A percentile compares a stretch with the other conserved stretches of the same genome.
These are phyloP conservation scores for Aspergillus saccharolyticus DNA, from an alignment of 495 filamentous ascomycete species.

Conservation along the genomic window DNA sequence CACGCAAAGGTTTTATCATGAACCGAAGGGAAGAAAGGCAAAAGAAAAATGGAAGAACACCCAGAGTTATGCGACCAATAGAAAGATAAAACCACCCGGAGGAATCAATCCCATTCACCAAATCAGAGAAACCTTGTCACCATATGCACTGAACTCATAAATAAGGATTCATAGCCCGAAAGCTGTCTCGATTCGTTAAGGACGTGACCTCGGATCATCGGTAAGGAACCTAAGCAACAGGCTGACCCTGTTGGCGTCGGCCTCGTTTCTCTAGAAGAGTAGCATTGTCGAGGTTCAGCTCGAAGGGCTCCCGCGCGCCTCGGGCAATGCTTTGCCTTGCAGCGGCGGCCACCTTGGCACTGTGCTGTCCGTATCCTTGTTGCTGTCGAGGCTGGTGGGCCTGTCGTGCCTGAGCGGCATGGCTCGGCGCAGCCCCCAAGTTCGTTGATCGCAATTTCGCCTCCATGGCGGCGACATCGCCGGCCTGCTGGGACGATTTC, in stretches of 20 bases:
- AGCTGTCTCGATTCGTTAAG: constrained; percentile 6
- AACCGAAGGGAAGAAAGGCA: not conserved
- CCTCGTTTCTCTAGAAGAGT: constrained; percentile 78
- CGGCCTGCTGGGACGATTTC: constrained; percentile 51
- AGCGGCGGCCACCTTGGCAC: constrained; percentile 67
- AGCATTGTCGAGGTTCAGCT: constrained; percentile 83
- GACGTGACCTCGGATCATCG: constrained; percentile 2
- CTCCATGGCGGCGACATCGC: constrained; percentile 73
- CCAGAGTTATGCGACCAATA: constrained; percentile 5
- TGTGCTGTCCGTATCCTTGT: constrained; percentile 78
- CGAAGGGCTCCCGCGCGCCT: constrained; percentile 67
- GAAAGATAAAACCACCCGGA: not conserved
- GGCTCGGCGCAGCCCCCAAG: constrained; percentile 45
- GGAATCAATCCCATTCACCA: not conserved
- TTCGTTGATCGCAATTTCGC: constrained; percentile 79
- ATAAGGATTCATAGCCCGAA: constrained; percentile 9
- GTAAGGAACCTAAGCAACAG: constrained; percentile 22
- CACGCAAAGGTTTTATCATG: not conserved
- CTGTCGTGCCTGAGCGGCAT: constrained; percentile 57
- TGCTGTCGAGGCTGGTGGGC: constrained; percentile 44
- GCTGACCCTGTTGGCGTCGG: constrained; percentile 32
- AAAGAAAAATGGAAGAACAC: constrained; percentile 5
- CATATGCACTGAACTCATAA: constrained; percentile 3
- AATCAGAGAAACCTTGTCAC: constrained; percentile 1
- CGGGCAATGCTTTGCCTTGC: constrained; percentile 69